Conservation (phyloP, 2,329 filamentous ascomycete species). For the Aspergillus spinulosporus region DNA sequence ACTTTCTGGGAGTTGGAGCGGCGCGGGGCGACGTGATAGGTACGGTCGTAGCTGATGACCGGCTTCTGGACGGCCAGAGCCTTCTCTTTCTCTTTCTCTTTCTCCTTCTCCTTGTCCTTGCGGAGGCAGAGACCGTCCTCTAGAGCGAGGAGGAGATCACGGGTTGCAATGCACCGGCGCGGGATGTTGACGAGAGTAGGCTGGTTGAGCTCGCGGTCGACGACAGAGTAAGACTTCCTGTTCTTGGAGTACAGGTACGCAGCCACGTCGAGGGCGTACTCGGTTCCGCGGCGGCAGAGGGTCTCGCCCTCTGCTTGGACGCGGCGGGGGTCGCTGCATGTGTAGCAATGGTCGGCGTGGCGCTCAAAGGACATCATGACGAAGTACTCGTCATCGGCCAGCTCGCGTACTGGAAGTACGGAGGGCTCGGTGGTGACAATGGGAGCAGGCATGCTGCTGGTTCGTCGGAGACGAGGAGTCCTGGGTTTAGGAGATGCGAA, state of each 20-base stretch:
- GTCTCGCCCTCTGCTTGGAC: slow-evolving; percentile 25
- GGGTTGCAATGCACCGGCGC: slow-evolving; percentile 34
- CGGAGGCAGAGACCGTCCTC: slow-evolving; percentile 41
- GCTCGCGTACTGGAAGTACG: slow-evolving; percentile 35
- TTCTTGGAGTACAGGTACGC: slow-evolving; percentile 40
- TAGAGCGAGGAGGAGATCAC: slow-evolving; percentile 44
- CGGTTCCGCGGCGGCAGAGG: slow-evolving; percentile 40
- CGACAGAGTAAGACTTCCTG: slow-evolving; percentile 43
- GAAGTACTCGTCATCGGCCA: slow-evolving; percentile 38
- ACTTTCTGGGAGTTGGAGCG: slow-evolving; percentile 22
- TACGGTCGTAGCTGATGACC: slow-evolving; percentile 35
- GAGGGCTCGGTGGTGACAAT: slow-evolving; percentile 25
- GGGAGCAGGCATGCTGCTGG: slow-evolving; percentile 34
- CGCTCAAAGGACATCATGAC: slow-evolving; percentile 40
- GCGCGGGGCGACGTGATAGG: slow-evolving; percentile 31
- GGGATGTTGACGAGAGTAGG: slow-evolving; percentile 47
- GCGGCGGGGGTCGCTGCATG: slow-evolving; percentile 33
- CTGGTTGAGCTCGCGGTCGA: slow-evolving; percentile 43
- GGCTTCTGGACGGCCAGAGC: slow-evolving; percentile 12
- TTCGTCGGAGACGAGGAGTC: slow-evolving; percentile 24
- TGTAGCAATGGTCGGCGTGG: slow-evolving; percentile 38
- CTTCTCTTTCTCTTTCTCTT: slow-evolving; percentile 5
- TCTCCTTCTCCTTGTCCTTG: slow-evolving; percentile 12
- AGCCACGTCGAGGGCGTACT: slow-evolving; percentile 36
- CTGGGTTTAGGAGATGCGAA: slow-evolving; percentile 13